A percentile compares a stretch with the other conserved stretches of the same genome.
These are phyloP conservation scores for Secale cereale DNA, from an alignment of 176 grass and related monocot species.

Conservation along the genomic window DNA sequence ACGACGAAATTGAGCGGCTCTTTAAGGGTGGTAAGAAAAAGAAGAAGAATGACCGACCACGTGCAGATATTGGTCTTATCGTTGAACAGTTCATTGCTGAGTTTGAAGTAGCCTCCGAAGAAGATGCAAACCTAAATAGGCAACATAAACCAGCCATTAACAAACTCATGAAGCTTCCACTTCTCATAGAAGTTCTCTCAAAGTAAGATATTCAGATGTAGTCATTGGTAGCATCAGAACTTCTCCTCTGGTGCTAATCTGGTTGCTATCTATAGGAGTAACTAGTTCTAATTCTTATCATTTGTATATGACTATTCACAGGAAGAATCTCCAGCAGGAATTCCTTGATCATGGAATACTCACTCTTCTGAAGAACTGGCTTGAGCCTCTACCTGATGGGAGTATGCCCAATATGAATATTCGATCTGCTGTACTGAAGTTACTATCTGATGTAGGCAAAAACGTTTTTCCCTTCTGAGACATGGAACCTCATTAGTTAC, in stretches of 20 bases:
- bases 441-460: conserved; percentile 74
- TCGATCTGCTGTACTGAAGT: conserved; percentile 75
- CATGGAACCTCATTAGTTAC: neutral
- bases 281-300: conserved; percentile 4
- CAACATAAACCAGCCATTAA: conserved; percentile 94
- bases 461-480: neutral
- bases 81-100: conserved; percentile 95
- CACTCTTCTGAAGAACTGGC: conserved; percentile 90
- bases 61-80: conserved; percentile 85
- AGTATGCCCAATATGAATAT: conserved; percentile 97
- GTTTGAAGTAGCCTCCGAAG: conserved; percentile 88
- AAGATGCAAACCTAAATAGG: conserved; percentile 95
- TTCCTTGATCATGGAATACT: conserved; percentile 97
- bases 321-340: conserved; percentile 98
- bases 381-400: conserved; percentile 92
- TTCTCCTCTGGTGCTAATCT: neutral
- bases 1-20: conserved; percentile 83
- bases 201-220: conserved; percentile 63
- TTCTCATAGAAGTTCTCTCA: conserved; percentile 91
- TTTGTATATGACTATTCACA: conserved; percentile 32
- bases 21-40: conserved; percentile 87
- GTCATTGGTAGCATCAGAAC: neutral
- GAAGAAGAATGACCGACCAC: conserved; percentile 84
- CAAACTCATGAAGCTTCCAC: conserved; percentile 91
- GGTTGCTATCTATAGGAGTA: neutral